Conservation (phyloP, 208 protist genomes). For the Polymyxa betae region DNA sequence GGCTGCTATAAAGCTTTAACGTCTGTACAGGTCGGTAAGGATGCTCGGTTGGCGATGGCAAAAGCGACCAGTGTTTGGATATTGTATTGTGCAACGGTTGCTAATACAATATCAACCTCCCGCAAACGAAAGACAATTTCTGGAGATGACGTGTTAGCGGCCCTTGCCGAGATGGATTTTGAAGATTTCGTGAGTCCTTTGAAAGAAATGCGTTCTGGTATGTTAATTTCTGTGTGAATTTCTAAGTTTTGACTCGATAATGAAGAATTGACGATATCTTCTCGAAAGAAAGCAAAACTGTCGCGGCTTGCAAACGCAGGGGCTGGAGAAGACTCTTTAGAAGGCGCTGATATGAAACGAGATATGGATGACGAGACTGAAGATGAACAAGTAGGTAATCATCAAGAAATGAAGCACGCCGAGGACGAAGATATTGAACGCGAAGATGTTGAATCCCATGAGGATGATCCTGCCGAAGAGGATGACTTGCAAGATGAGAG, state of each 20-base stretch:
- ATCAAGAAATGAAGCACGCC: not conserved
- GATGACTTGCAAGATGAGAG: not conserved
- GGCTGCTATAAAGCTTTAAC: not conserved
- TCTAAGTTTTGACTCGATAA: not conserved
- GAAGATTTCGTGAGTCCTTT: constrained; percentile 25
- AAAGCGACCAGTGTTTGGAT: constrained; percentile 43
- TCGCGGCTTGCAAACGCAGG: not conserved
- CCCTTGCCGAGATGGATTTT: constrained; percentile 26
- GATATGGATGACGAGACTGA: not conserved
- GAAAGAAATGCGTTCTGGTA: not conserved
- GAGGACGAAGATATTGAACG: not conserved
- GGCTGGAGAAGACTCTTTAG: not conserved
- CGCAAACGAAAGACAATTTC: constrained; percentile 41
- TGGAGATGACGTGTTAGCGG: constrained; percentile 23
- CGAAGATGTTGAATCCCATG: not conserved
- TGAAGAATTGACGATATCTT: not conserved
- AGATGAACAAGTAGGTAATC: not conserved
- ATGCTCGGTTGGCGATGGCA: not conserved
- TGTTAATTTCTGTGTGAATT: not conserved
- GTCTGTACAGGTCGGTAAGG: constrained; percentile 30
- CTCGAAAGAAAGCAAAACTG: not conserved
- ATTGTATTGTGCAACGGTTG: not conserved
- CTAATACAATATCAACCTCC: not conserved
- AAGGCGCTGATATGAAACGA: not conserved
- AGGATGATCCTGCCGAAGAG: not conserved